Evolutionary conservation across 2,329 filamentous ascomycete genomes (phyloP).

Genomic region (Penicillium carneum): DNA sequence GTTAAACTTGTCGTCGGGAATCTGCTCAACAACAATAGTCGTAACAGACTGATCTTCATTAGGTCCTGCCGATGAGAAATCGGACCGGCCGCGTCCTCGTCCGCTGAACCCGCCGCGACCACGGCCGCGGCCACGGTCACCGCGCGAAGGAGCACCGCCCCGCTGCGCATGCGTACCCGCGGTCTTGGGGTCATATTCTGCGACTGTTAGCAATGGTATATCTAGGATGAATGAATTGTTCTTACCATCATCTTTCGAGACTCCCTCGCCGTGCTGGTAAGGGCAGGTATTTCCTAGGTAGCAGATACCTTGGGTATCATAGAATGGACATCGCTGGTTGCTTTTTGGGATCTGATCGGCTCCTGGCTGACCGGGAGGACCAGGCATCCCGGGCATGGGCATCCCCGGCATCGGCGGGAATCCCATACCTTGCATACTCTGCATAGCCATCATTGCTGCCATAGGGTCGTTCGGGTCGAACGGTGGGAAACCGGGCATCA

Average conservation of each 20-base stretch:
- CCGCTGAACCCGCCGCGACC: conserved; percentile 52
- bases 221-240: neutral
- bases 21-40: conserved; percentile 67
- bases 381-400: conserved; percentile 52
- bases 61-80: conserved; percentile 62
- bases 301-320: conserved; percentile 67
- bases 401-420: conserved; percentile 59
- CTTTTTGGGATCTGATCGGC: conserved; percentile 39
- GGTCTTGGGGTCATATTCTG: conserved; percentile 64
- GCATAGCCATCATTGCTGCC: conserved; percentile 61
- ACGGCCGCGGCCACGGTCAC: conserved; percentile 52
- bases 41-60: conserved; percentile 62
- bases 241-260: conserved; percentile 49
- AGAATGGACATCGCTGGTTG: conserved; percentile 61
- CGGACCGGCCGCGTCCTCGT: conserved; percentile 55
- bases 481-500: conserved; percentile 57
- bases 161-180: conserved; percentile 47
- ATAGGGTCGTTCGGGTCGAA: conserved; percentile 65
- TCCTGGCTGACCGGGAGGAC: conserved; percentile 36
- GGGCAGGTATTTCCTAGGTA: conserved; percentile 63
- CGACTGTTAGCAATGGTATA: conserved; percentile 15
- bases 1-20: conserved; percentile 64
- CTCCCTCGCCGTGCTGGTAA: conserved; percentile 62
- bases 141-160: conserved; percentile 36
- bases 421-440: conserved; percentile 61